Evolutionary conservation across 495 filamentous ascomycete species (phyloP).

Genomic region (Opeltia flavorubescens): DNA sequence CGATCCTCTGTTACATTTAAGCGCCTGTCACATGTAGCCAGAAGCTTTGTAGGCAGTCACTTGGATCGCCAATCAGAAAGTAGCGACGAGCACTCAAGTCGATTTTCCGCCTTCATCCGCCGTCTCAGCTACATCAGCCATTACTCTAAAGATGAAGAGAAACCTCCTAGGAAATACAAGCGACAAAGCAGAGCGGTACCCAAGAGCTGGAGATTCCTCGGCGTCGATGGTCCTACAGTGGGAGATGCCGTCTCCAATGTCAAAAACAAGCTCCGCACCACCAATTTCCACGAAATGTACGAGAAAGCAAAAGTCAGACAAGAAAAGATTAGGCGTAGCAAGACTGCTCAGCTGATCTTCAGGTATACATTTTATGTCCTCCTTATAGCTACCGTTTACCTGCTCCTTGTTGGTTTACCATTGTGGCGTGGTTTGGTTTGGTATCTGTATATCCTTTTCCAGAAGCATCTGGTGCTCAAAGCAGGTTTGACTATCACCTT

Average conservation of each 20-base stretch:
- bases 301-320: slow-evolving; percentile 15
- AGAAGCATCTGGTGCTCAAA: slow-evolving; percentile 22
- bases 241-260: not conserved
- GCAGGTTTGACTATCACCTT: slow-evolving; percentile 26
- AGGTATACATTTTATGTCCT: slow-evolving; percentile 24
- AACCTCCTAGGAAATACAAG: not conserved
- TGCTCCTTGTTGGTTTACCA: slow-evolving; percentile 27
- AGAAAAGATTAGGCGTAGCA: slow-evolving; percentile 17
- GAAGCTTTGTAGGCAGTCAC: not conserved
- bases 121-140: not conserved
- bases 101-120: not conserved
- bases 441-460: slow-evolving; percentile 27
- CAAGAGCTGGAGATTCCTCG: not conserved
- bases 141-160: not conserved
- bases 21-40: not conserved
- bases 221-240: not conserved
- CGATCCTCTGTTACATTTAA: not conserved
- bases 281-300: slow-evolving; percentile 7
- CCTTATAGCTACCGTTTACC: slow-evolving; percentile 23
- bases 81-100: not conserved
- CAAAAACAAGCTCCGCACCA: not conserved
- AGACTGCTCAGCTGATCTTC: slow-evolving; percentile 23
- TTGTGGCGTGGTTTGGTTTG: slow-evolving; percentile 30
- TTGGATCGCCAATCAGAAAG: not conserved
- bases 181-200: not conserved